Percentiles rank a stretch among this genome's conserved stretches.
phyloP scores from a whole-genome alignment of 306 rosid genomes.

The Clitoria ternatea region DNA sequence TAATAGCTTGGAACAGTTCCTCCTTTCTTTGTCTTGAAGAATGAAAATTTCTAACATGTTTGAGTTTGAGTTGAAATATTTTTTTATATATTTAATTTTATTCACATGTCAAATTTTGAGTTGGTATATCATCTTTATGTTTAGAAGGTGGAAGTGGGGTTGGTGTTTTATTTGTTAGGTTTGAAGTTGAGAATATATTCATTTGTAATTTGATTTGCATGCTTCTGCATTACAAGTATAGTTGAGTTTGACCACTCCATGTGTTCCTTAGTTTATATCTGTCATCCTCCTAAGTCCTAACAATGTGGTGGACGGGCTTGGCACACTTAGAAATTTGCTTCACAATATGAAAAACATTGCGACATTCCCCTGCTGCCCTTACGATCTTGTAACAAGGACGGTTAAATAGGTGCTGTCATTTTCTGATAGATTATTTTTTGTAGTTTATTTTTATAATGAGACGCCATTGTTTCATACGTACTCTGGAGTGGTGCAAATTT shows the following conservation, averaged over 20 bases:
- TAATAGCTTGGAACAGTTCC: too few relatives aligned
- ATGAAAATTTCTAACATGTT: neutral
- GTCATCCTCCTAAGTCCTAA: neutral
- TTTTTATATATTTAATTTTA: neutral
- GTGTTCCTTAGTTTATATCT: neutral
- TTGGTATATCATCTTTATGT: neutral
- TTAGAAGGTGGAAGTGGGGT: neutral
- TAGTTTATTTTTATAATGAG: neutral
- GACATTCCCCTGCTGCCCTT: neutral
- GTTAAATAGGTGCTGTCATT: constrained; percentile 1
- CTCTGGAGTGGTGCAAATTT: neutral
- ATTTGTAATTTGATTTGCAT: constrained; percentile 2
- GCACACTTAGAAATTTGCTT: neutral
- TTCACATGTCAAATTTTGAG: neutral
- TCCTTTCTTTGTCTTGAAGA: constrained; percentile 4
- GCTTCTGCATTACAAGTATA: neutral
- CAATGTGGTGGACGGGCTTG: neutral
- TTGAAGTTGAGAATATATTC: neutral
- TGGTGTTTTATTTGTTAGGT: neutral
- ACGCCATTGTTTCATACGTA: neutral
- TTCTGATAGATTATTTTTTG: neutral
- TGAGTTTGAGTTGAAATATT: neutral
- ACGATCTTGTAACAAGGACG: neutral
- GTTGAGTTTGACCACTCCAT: neutral
- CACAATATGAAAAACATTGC: neutral